These are phyloP conservation scores for Telopea speciosissima DNA, from an alignment of 177 flowering plant species.

Conservation along the genomic window DNA sequence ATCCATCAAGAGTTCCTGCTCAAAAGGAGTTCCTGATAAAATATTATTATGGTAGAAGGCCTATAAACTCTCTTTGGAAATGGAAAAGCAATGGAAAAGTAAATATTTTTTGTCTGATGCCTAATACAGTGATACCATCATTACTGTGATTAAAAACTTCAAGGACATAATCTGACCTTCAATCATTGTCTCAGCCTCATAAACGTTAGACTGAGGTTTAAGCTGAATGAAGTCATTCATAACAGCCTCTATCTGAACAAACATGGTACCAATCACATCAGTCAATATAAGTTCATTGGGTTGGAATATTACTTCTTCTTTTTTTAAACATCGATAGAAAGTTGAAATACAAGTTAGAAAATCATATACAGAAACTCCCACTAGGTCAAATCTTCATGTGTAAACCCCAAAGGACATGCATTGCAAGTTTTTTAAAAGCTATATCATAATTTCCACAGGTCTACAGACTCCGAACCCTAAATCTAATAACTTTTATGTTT, in stretches of 20 bases:
- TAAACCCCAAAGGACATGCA: too few species aligned
- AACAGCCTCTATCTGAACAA: conserved; percentile 78
- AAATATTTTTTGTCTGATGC: background rate
- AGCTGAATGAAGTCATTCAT: conserved; percentile 94
- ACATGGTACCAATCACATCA: conserved; percentile 9
- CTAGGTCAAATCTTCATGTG: too few species aligned
- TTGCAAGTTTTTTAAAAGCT: too few species aligned
- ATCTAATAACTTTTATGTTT: too few species aligned
- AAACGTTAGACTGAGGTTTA: conserved; percentile 74
- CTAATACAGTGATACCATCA: background rate
- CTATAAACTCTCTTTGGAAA: conserved; percentile 1
- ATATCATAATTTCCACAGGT: too few species aligned
- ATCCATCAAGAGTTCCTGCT: conserved; percentile 88
- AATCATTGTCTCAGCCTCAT: conserved; percentile 90
- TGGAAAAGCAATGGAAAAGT: background rate
- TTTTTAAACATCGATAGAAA: too few species aligned
- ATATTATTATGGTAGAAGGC: background rate
- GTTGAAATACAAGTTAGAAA: too few species aligned
- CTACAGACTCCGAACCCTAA: too few species aligned
- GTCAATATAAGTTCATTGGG: too few species aligned
- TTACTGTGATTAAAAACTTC: conserved; percentile 2
- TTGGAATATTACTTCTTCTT: too few species aligned
- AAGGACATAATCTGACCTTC: conserved; percentile 52
- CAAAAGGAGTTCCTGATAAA: conserved; percentile 6
- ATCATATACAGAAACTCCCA: too few species aligned